Conservation (phyloP, 371 early-diverging fungal genomes). For the Mucor irregularis region DNA sequence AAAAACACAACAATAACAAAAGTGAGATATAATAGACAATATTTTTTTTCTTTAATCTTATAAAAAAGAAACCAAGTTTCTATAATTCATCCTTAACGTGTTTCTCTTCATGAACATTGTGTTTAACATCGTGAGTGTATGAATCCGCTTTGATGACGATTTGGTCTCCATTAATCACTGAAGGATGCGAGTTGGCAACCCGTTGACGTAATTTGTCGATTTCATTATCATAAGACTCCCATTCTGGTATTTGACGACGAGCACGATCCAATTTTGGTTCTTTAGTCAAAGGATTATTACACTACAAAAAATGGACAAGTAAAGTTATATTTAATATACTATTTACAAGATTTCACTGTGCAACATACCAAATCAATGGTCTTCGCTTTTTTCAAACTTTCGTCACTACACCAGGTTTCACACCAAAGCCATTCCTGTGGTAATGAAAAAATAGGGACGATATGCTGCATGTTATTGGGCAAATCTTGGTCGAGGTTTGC, state of each 20-base stretch:
- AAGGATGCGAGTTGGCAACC: not conserved
- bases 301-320: constrained; percentile 43
- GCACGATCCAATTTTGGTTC: constrained; percentile 96
- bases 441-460: constrained; percentile 88
- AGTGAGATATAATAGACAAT: no score
- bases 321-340: not conserved
- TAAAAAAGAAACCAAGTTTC: no score
- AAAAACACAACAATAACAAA: constrained; percentile 5
- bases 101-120: not conserved
- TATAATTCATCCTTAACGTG: constrained; percentile 23
- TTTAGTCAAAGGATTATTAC: constrained; percentile 96
- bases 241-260: constrained; percentile 89
- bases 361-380: constrained; percentile 91
- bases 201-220: constrained; percentile 51
- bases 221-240: constrained; percentile 77
- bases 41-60: not conserved
- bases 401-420: constrained; percentile 96
- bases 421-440: constrained; percentile 98
- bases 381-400: constrained; percentile 79
- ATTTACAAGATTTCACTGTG: not conserved
- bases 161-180: constrained; percentile 2
- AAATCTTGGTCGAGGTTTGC: constrained; percentile 97
- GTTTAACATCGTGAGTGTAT: not conserved
- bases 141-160: not conserved
- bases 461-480: constrained; percentile 93